These are phyloP conservation scores for Spathaspora sp. DNA, from an alignment of 805 yeast species.

Conservation along the genomic window DNA sequence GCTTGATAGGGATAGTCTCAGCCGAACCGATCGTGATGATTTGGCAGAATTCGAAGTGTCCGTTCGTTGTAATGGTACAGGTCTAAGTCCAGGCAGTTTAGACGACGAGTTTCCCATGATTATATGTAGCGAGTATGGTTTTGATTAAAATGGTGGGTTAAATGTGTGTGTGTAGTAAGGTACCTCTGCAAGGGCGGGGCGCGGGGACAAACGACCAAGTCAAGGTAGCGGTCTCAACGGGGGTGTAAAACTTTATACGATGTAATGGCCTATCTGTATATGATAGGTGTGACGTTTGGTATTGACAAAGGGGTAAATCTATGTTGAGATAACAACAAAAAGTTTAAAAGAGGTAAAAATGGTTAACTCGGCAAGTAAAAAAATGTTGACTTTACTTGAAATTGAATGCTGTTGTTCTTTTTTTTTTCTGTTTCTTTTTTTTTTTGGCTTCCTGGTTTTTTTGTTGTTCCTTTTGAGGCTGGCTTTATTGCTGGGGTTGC, in stretches of 20 bases:
- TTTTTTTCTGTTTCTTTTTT: background rate
- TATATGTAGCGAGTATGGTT: background rate
- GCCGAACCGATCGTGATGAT: slow-evolving; percentile 45
- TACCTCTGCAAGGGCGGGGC: too few relatives aligned
- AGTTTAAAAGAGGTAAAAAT: background rate
- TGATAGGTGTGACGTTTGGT: background rate
- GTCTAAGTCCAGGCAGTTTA: slow-evolving; percentile 23
- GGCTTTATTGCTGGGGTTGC: background rate
- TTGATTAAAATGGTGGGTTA: background rate
- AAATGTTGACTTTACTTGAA: background rate
- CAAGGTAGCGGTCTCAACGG: background rate
- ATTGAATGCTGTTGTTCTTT: background rate
- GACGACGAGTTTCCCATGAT: slow-evolving; percentile 51
- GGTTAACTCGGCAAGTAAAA: background rate
- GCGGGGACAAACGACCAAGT: background rate
- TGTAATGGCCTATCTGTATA: background rate
- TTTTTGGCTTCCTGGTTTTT: background rate
- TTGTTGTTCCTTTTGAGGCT: background rate
- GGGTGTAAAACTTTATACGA: background rate
- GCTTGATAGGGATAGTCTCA: slow-evolving; percentile 25
- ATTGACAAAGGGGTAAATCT: too few relatives aligned
- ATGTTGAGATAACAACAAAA: background rate
- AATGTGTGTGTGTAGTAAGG: background rate
- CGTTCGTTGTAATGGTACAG: slow-evolving; percentile 47
- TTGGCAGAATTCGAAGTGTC: slow-evolving; percentile 52